A percentile compares a stretch with the other conserved stretches of the same genome.
Evolutionary conservation across 164 flowering plant species (phyloP).

Genomic region (Cinnamomum micranthum): DNA sequence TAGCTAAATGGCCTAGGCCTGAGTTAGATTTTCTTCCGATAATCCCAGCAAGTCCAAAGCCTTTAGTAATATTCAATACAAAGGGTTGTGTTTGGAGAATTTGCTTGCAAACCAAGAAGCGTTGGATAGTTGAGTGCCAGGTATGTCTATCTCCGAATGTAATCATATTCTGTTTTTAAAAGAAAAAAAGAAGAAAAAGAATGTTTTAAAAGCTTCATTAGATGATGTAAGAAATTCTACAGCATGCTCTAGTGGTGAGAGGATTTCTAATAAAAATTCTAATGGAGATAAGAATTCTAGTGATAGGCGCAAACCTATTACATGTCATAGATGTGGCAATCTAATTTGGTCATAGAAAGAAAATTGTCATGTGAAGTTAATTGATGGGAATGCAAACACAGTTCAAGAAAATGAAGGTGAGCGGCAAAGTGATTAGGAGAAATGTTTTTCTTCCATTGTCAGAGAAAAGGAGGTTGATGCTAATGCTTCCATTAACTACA

Average conservation of each 20-base stretch:
- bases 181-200: background rate
- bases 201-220: too few relatives aligned
- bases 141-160: background rate
- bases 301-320: background rate
- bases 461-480: too few relatives aligned
- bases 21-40: too few relatives aligned
- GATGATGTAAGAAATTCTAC: too few relatives aligned
- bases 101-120: slow-evolving; percentile 1
- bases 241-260: background rate
- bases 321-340: slow-evolving; percentile 3
- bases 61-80: too few relatives aligned
- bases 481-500: too few relatives aligned
- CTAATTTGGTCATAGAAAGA: background rate
- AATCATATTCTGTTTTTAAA: background rate
- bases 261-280: background rate
- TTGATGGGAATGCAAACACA: background rate
- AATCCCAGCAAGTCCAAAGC: too few relatives aligned
- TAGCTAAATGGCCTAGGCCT: too few relatives aligned
- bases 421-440: background rate
- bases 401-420: background rate
- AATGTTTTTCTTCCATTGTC: too few relatives aligned
- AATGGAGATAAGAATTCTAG: background rate
- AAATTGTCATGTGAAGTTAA: background rate
- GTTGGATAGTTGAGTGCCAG: background rate
- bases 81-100: slow-evolving; percentile 1